Percentiles rank a stretch among this genome's conserved stretches.
Conservation (phyloP, 805 yeast species). For the Diddensiella caesifluorescens region DNA sequence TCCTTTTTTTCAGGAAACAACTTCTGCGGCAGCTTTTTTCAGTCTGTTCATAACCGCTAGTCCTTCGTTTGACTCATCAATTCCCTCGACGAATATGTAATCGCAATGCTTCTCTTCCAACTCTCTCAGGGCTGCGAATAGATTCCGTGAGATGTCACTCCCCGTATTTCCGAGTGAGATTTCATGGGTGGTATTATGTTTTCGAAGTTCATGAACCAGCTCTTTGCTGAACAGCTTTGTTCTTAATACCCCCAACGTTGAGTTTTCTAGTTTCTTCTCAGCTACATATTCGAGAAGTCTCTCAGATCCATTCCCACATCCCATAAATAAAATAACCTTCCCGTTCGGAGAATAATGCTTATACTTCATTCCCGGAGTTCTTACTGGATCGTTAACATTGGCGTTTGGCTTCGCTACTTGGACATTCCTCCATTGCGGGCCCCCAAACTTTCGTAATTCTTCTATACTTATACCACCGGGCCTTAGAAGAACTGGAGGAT, state of each 20-base stretch:
- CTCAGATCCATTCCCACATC: constrained; percentile 38
- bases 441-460: constrained; percentile 61
- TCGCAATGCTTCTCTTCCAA: constrained; percentile 66
- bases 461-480: constrained; percentile 94
- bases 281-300: constrained; percentile 11
- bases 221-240: constrained; percentile 12
- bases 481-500: constrained; percentile 81
- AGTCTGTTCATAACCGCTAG: constrained; percentile 92
- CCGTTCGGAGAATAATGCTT: constrained; percentile 92
- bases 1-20: constrained; percentile 26
- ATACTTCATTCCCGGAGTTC: constrained; percentile 98
- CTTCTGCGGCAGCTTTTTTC: constrained; percentile 69
- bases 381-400: constrained; percentile 49
- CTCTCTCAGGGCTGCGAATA: constrained; percentile 68
- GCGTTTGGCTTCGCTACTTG: constrained; percentile 57
- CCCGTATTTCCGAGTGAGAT: constrained; percentile 43
- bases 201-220: constrained; percentile 8
- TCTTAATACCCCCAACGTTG: constrained; percentile 17
- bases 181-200: constrained; percentile 1
- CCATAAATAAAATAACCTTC: constrained; percentile 60
- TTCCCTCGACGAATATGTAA: constrained; percentile 77
- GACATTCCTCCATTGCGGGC: constrained; percentile 59
- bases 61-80: constrained; percentile 72
- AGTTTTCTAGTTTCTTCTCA: not conserved
- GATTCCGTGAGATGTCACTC: constrained; percentile 61